Evolutionary conservation across 192 early-diverging fungal genomes (phyloP).

Genomic region (Backusella parvicylindrica): DNA sequence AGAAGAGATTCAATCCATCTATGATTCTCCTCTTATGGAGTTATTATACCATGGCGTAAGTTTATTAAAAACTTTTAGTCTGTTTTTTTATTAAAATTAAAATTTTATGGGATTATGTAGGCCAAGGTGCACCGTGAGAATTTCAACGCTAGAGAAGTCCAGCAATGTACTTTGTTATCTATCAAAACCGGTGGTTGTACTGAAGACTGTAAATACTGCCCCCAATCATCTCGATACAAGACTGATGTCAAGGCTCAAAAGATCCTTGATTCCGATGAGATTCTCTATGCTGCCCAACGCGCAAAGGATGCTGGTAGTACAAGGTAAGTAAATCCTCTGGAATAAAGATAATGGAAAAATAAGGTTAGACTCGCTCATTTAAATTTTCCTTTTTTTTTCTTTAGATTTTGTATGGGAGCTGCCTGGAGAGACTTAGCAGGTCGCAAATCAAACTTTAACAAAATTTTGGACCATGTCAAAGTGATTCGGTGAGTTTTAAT

Average conservation of each 20-base stretch:
- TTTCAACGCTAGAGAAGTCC: conserved; percentile 67
- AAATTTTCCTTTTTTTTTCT: not conserved
- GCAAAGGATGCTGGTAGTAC: conserved; percentile 77
- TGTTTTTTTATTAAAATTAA: not conserved
- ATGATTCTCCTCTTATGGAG: conserved; percentile 74
- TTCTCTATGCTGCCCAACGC: conserved; percentile 63
- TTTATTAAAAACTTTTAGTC: conserved; percentile 7
- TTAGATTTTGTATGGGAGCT: conserved; percentile 80
- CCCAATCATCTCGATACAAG: conserved; percentile 72
- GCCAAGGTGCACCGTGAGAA: conserved; percentile 71
- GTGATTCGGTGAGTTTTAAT: conserved; percentile 60
- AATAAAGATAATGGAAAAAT: not conserved
- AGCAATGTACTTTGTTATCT: conserved; percentile 75
- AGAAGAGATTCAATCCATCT: conserved; percentile 71
- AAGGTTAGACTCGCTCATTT: not conserved
- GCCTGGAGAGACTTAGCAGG: conserved; percentile 81
- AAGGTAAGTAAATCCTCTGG: conserved; percentile 33
- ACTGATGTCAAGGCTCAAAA: conserved; percentile 68
- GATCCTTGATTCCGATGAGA: conserved; percentile 65
- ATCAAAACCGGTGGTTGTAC: conserved; percentile 86
- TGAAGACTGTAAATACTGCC: conserved; percentile 83
- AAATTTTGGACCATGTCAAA: conserved; percentile 67
- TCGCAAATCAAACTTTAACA: conserved; percentile 80
- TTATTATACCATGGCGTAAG: conserved; percentile 70
- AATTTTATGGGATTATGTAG: conserved; percentile 31